A percentile compares a stretch with the other conserved stretches of the same genome.
Evolutionary conservation across 805 yeast genomes (phyloP).

Genomic region (Yarrowia sp.): DNA sequence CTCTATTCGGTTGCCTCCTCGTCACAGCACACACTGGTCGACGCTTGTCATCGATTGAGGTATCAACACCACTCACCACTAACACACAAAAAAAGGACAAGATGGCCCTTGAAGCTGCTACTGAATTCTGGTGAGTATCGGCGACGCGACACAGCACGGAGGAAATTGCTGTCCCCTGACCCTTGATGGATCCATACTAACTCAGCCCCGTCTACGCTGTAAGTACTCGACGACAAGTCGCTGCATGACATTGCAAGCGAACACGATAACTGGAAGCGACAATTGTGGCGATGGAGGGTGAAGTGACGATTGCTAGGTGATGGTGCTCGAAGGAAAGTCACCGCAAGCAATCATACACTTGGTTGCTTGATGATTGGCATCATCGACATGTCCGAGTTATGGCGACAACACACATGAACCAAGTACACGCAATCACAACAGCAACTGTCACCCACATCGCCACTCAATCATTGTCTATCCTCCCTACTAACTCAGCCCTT

Average conservation of each 20-base stretch:
- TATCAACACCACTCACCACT: slow-evolving; percentile 35
- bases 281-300: not conserved
- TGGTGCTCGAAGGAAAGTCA: no score
- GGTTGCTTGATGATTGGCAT: slow-evolving; percentile 6
- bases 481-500: slow-evolving; percentile 66
- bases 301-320: no score
- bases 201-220: slow-evolving; percentile 75
- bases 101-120: slow-evolving; percentile 34
- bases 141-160: not conserved
- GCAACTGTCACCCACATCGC: no score
- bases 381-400: no score
- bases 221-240: slow-evolving; percentile 45
- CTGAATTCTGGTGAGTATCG: slow-evolving; percentile 39
- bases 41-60: slow-evolving; percentile 39
- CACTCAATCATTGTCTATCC: not conserved
- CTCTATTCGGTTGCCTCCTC: slow-evolving; percentile 35
- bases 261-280: slow-evolving; percentile 7
- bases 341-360: not conserved
- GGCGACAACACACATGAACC: not conserved
- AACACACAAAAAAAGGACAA: slow-evolving; percentile 38
- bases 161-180: not conserved
- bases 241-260: slow-evolving; percentile 24
- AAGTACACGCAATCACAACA: not conserved
- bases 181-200: slow-evolving; percentile 3
- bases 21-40: slow-evolving; percentile 35